Evolutionary conservation across 768 basidiomycete species (phyloP).

Genomic region (Termitomyces sp.): DNA sequence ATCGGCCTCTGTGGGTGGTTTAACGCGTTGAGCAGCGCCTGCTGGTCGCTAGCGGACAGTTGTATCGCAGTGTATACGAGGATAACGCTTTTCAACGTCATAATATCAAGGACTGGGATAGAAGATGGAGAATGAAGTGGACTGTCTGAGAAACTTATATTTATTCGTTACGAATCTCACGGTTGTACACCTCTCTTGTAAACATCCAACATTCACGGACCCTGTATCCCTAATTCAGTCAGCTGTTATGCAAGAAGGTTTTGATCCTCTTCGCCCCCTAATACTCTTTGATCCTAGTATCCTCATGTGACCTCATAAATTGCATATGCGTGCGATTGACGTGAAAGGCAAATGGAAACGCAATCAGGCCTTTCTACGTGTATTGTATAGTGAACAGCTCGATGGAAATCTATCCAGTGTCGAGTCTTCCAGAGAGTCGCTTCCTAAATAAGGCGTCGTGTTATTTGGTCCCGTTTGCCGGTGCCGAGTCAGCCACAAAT

Average conservation of each 20-base stretch:
- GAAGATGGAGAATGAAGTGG: not conserved
- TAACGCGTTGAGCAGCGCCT: conserved; percentile 6
- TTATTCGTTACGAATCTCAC: conserved; percentile 6
- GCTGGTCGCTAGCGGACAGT: not conserved
- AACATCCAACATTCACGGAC: conserved; percentile 6
- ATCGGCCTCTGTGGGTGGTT: conserved; percentile 5
- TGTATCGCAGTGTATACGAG: conserved; percentile 12
- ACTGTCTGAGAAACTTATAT: conserved; percentile 7
- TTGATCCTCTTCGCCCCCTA: not conserved
- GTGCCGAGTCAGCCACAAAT: not conserved
- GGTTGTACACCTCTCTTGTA: conserved; percentile 3
- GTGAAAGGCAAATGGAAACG: not conserved
- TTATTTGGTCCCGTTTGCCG: conserved; percentile 4
- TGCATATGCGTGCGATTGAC: not conserved
- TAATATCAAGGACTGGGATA: not conserved
- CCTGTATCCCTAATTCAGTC: conserved; percentile 1
- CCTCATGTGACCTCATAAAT: not conserved
- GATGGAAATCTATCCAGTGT: too few relatives aligned
- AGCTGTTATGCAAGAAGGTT: not conserved
- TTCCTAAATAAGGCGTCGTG: not conserved
- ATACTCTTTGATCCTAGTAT: not conserved
- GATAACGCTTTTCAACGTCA: conserved; percentile 6
- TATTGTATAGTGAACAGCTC: too few relatives aligned
- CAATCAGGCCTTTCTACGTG: too few relatives aligned
- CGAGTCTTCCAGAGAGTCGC: not conserved